These are phyloP conservation scores for Spathaspora sp. DNA, from an alignment of 805 yeast species.

Conservation along the genomic window DNA sequence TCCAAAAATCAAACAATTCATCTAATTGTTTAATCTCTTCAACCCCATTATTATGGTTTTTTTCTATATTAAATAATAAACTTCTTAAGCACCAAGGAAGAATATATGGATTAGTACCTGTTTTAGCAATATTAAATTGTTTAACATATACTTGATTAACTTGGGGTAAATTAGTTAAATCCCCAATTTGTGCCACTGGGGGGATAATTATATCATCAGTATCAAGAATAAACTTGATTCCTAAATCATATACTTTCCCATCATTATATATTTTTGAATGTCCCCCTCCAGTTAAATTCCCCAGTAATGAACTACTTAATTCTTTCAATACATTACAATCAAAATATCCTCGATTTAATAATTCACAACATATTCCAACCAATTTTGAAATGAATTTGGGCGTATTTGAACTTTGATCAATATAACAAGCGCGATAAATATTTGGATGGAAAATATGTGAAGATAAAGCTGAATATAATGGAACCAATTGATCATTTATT, in stretches of 20 bases:
- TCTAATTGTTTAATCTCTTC: slow-evolving; percentile 59
- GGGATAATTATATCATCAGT: slow-evolving; percentile 58
- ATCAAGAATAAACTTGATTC: slow-evolving; percentile 68
- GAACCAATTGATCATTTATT: slow-evolving; percentile 90
- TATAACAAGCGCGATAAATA: slow-evolving; percentile 81
- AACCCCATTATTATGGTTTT: slow-evolving; percentile 36
- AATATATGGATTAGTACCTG: slow-evolving; percentile 77
- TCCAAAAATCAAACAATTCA: slow-evolving; percentile 78
- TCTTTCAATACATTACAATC: slow-evolving; percentile 89
- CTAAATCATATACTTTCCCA: slow-evolving; percentile 77
- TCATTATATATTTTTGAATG: slow-evolving; percentile 89
- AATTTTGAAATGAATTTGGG: slow-evolving; percentile 77
- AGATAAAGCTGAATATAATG: slow-evolving; percentile 83
- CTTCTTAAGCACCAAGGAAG: slow-evolving; percentile 94
- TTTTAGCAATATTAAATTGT: slow-evolving; percentile 58
- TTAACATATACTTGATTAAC: slow-evolving; percentile 34
- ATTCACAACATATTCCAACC: slow-evolving; percentile 66
- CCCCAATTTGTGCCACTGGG: slow-evolving; percentile 8
- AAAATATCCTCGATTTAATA: slow-evolving; percentile 71
- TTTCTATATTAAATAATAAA: slow-evolving; percentile 59
- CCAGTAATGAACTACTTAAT: slow-evolving; percentile 69
- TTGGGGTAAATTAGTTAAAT: slow-evolving; percentile 19
- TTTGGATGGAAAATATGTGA: slow-evolving; percentile 85
- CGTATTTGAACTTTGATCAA: slow-evolving; percentile 75
- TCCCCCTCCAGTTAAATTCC: slow-evolving; percentile 92